Conservation (phyloP, 1,139 yeast genomes). For the Geotrichum klebahnii region DNA sequence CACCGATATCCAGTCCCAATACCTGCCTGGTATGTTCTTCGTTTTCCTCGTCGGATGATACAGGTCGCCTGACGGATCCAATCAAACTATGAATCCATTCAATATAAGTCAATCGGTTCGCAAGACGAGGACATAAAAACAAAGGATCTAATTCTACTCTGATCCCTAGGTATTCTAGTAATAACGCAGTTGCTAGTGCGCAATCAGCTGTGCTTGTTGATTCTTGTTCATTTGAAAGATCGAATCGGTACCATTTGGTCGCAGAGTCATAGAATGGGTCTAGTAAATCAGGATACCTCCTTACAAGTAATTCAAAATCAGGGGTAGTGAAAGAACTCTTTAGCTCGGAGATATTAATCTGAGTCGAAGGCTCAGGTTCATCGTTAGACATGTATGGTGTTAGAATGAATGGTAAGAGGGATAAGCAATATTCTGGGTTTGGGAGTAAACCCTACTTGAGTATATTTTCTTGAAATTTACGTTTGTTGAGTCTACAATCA, state of each 20-base stretch:
- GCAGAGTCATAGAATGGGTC: not conserved
- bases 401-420: too few species aligned
- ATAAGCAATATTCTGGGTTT: too few species aligned
- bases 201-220: conserved; percentile 3
- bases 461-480: too few species aligned
- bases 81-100: conserved; percentile 27
- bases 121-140: conserved; percentile 31
- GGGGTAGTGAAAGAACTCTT: not conserved
- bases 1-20: conserved; percentile 37
- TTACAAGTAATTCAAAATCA: conserved; percentile 1
- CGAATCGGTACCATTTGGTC: not conserved
- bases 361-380: too few species aligned
- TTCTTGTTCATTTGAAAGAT: not conserved
- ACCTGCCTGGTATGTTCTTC: conserved; percentile 1
- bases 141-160: conserved; percentile 24
- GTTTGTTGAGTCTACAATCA: too few species aligned
- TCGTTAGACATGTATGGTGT: too few species aligned
- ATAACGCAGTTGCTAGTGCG: conserved; percentile 25
- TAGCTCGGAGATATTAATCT: not conserved
- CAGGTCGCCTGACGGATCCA: not conserved
- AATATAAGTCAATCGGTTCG: conserved; percentile 32
- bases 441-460: too few species aligned
- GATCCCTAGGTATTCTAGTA: conserved; percentile 27
- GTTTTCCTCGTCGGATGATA: conserved; percentile 12
- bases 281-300: conserved; percentile 1